Evolutionary conservation across 1,284 basidiomycete genomes (phyloP), one percentile per base, ranked within the genome.

Genomic region (Apiotrichum porosum): DNA sequence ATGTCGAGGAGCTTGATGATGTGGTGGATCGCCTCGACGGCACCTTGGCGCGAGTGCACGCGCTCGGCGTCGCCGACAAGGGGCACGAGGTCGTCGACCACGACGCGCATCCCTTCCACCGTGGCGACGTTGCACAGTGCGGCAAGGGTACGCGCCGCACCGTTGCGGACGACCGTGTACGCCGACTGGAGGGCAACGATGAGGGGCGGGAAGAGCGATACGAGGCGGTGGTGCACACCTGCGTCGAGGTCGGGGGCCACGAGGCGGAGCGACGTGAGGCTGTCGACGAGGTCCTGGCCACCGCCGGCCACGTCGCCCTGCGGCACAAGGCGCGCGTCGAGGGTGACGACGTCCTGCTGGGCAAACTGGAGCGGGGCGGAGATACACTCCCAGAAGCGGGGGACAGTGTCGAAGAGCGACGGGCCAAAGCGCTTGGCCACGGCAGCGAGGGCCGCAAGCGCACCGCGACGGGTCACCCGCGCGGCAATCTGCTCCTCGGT

Each of bases 271-370:
- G 95, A 86, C 43, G 93, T 93, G 44, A 97, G 78, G 3, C 86
- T 86, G 73, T 99, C 95, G 51, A 99, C 84, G 23, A 97, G 80
- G 62, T 91, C 86, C 72, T 98, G 95, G 0, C 92, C 94, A n/a
- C 22, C n/a, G n/a, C 19, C 26, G 22, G 40, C 17, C 6, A 2
- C 34, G 23, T 41, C 33, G n/a, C 21, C 43, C 13, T 58, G 23
- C 65, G 63, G 52, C 77, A 79, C 26, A 28, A 57, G 32, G 21
- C 30, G 14, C 10, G 24, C 23, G 26, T 54, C 52, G n/a, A 54
- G 49, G n/a, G 35, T 18, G 0, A 4, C 14, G 9, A 35, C 14
- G 19, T 40, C 37, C 15, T 21, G 6, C 13, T 35, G 39, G 10
- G 38, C 42, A 12, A 50, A 15, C 8, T 28, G 61, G 28, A 95